Base-by-base conservation (phyloP, 2,329 filamentous ascomycete genomes). In the Aureobasidium musti region DNA sequence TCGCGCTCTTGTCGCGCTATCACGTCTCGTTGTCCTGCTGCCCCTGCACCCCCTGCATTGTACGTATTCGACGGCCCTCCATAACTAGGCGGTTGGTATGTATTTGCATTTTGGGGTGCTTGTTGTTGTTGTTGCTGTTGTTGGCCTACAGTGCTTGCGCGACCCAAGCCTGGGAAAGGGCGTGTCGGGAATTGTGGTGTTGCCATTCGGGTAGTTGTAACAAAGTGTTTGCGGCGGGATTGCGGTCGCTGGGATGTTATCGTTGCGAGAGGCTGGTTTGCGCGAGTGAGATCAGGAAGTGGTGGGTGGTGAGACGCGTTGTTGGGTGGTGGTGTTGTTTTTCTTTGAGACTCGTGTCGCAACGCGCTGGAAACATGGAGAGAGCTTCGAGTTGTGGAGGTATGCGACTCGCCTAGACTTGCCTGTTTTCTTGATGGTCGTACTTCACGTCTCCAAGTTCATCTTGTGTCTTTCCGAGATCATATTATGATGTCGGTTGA, bases 131-230 rank as follows among this genome's bases (percentile, higher is more conserved):
- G 63, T 33, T 65, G 50, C 26, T 53, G 47, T 19, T 50, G 35
- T 17, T 65, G 35, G 79, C 39, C 57, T 17, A 37, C 57, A 26
- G 57, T 60, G 3, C 41, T 37, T 26, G 57, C 26, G 79, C 77
- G 75, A 76, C 79, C 64, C 71, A 86, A 81, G 68, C 81, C 81
- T 71, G 81, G 82, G 71, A 83, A 82, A 70, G 81, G 80, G 71
- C 85, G 83, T 61, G 82, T 79, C 64, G 82, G 82, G 73, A 87
- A 86, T 59, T 82, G 74, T 67, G 81, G 82, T 74, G 81, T 83
- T 70, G 84, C 82, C 84, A 84, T 84, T 71, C 13, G 68, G 5
- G 14, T n/a, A n/a, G n/a, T 23, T 52, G 7, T 23, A 26, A 14
- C 4, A 5, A 1, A 35, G n/a, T 33, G 3, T 39, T 26, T 39